phyloP scores from a whole-genome alignment of 1,139 yeast species.

The Taphrina wiesneri region DNA sequence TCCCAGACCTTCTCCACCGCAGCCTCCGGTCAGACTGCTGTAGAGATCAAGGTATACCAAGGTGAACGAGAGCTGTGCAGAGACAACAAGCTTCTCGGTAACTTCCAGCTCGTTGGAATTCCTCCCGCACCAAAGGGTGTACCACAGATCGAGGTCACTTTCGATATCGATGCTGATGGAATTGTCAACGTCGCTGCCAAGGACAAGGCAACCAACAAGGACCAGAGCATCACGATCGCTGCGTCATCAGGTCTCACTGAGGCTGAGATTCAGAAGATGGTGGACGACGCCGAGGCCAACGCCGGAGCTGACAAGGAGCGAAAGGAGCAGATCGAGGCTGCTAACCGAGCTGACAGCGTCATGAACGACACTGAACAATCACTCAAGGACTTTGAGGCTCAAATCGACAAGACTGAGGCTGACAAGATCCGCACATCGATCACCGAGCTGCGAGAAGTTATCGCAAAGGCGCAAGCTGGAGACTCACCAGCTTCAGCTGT shows the following conservation, averaged over 20 bases:
- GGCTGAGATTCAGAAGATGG: constrained; percentile 96
- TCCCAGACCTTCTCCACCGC: constrained; percentile 98
- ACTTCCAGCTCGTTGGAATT: constrained; percentile 89
- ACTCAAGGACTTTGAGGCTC: constrained; percentile 89
- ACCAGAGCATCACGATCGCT: constrained; percentile 97
- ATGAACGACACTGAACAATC: constrained; percentile 96
- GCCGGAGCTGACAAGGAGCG: constrained; percentile 95
- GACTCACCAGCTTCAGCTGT: constrained; percentile 72
- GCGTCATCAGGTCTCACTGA: constrained; percentile 98
- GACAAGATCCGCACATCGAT: constrained; percentile 81
- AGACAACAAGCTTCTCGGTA: constrained; percentile 98
- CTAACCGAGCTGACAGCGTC: constrained; percentile 96
- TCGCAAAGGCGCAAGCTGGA: constrained; percentile 93
- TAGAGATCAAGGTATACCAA: constrained; percentile 98
- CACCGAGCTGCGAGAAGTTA: constrained; percentile 78
- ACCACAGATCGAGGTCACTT: constrained; percentile 97
- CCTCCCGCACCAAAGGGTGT: constrained; percentile 99
- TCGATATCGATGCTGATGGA: constrained; percentile 98
- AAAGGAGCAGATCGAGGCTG: constrained; percentile 88
- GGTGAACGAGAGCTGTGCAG: constrained; percentile 99
- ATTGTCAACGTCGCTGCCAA: constrained; percentile 97
- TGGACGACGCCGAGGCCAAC: constrained; percentile 95
- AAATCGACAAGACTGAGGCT: constrained; percentile 81
- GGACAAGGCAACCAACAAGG: constrained; percentile 98
- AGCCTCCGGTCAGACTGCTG: constrained; percentile 98